phyloP scores from a whole-genome alignment of 495 filamentous ascomycete genomes.

The Lophiostoma macrostomum region DNA sequence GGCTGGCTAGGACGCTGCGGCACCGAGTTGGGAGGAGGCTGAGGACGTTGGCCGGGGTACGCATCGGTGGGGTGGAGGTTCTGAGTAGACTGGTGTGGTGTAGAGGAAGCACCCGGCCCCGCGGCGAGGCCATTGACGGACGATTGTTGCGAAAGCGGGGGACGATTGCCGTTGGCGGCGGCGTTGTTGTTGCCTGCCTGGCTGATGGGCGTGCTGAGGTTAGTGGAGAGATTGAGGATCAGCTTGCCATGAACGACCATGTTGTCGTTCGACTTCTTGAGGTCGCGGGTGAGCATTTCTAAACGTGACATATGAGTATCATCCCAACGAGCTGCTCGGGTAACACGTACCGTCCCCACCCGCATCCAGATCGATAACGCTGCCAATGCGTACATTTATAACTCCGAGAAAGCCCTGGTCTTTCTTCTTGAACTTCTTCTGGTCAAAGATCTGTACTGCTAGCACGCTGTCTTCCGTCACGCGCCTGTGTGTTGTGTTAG shows the following conservation, averaged over 20 bases:
- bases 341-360: conserved; percentile 82
- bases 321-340: background rate
- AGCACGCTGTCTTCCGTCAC: conserved; percentile 93
- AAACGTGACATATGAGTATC: conserved; percentile 4
- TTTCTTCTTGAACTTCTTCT: conserved; percentile 99
- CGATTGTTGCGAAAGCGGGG: conserved; percentile 37
- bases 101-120: conserved; percentile 27
- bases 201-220: conserved; percentile 60
- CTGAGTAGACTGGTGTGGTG: conserved; percentile 36
- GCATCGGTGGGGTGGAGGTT: conserved; percentile 37
- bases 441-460: conserved; percentile 97
- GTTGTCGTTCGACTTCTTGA: conserved; percentile 98
- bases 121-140: conserved; percentile 34
- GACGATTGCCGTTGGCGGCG: conserved; percentile 18
- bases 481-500: conserved; percentile 51
- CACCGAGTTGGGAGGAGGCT: conserved; percentile 38
- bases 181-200: conserved; percentile 14
- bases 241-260: conserved; percentile 96
- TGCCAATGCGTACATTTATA: conserved; percentile 92
- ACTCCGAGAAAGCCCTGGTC: conserved; percentile 97
- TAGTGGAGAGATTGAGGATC: conserved; percentile 92
- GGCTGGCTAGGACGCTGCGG: conserved; percentile 44
- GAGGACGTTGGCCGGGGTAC: conserved; percentile 28
- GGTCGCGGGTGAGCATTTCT: conserved; percentile 97
- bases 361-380: conserved; percentile 82